Evolutionary conservation across 2,329 filamentous ascomycete species (phyloP), one percentile per base, ranked within the genome.

Genomic region (Hyphodiscus sp.): DNA sequence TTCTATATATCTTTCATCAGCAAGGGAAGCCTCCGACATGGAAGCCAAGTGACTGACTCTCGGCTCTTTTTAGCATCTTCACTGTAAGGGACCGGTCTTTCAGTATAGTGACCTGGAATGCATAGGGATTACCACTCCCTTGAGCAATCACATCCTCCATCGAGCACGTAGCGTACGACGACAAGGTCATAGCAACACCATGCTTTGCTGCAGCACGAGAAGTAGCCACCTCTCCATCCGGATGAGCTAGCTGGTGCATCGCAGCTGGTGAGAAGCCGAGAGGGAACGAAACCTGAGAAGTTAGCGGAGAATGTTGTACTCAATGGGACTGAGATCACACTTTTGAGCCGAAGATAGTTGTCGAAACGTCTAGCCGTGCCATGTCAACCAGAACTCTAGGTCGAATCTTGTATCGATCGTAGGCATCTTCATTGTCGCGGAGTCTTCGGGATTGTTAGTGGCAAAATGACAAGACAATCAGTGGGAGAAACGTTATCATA

Each of bases 71-170:
- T 10, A 77, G 54, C 41, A 78, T 60, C 45, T 73, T 69, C 19
- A 70, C 49, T 1, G 71, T 75, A 2, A 73, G 66, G 0, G 63
- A 58, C 5, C 76, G 69, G 62, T 81, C 74, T 58, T 75, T 74
- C 49, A 81, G 65, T 11, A 80, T 69, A 60, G 75, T 78, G 58
- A 82, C 67, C 62, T 83, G 80, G 65, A 82, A 76, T n/a, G 71
- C 72, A 56, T 78, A 75, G 0, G 76, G 76, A 8, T 68, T 70
- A 0, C 68, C 65, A 1, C 65, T 65, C 0, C 66, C 64, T 41
- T 75, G 66, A 0, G 67, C 63, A 1, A 69, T 65, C 0, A 81
- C 76, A 9, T 78, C 73, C 55, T 77, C 74, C 18, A 78, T 63
- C 0, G 69, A 63, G 30, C 69, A 68, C 15, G 71, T 78, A 5